Evolutionary conservation across 257 asterid genomes (phyloP).

Genomic region (Marsdenia floribunda): DNA sequence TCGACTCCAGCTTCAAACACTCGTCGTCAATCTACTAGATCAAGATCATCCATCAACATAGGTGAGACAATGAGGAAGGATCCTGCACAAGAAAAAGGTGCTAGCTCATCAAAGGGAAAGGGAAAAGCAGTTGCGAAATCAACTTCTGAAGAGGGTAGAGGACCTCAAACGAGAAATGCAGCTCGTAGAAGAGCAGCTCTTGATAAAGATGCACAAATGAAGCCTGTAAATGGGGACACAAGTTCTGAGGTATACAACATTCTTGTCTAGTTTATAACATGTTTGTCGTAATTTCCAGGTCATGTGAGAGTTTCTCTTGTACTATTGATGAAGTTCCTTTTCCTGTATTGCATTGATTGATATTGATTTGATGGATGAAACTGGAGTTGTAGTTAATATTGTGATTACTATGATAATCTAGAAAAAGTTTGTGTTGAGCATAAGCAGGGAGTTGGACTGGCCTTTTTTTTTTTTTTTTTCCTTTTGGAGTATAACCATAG

Average conservation of each 20-base stretch:
- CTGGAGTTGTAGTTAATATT: neutral
- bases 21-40: slow-evolving; percentile 74
- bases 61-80: slow-evolving; percentile 60
- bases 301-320: neutral
- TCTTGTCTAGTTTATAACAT: neutral
- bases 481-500: neutral
- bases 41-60: slow-evolving; percentile 61
- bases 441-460: neutral
- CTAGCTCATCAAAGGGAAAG: slow-evolving; percentile 68
- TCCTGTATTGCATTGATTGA: neutral
- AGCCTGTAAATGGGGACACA: slow-evolving; percentile 65
- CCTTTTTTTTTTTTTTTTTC: no score
- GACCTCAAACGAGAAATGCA: slow-evolving; percentile 89
- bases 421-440: neutral
- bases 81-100: slow-evolving; percentile 44
- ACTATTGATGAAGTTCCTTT: neutral
- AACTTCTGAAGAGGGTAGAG: slow-evolving; percentile 66
- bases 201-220: slow-evolving; percentile 71
- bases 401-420: neutral
- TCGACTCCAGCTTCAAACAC: slow-evolving; percentile 54
- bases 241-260: slow-evolving; percentile 77
- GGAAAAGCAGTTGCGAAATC: slow-evolving; percentile 89
- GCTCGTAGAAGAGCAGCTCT: slow-evolving; percentile 74
- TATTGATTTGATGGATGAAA: neutral
- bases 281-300: neutral